phyloP scores from a whole-genome alignment of 2,329 filamentous ascomycete species.

The Verticillium alfalfae region DNA sequence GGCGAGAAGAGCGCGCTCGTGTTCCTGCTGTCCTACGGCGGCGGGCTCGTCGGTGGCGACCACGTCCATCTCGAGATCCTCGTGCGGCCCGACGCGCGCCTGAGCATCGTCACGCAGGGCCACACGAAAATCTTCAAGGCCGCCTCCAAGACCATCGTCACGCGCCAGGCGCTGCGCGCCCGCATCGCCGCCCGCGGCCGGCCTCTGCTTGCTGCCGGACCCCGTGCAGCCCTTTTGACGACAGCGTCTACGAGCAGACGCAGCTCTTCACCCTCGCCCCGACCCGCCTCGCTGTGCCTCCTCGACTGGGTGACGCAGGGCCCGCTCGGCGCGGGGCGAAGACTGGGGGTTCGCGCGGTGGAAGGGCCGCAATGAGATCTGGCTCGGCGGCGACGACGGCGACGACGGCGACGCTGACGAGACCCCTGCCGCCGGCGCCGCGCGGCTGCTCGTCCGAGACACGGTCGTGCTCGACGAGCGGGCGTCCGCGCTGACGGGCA shows the following conservation, averaged over 20 bases:
- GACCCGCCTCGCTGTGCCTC: slow-evolving; percentile 63
- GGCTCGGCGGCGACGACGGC: slow-evolving; percentile 31
- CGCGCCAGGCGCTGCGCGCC: slow-evolving; percentile 51
- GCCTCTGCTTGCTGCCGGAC: slow-evolving; percentile 72
- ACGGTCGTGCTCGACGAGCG: slow-evolving; percentile 66
- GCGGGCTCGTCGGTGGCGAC: slow-evolving; percentile 86
- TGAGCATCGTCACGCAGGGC: slow-evolving; percentile 66
- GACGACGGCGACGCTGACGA: slow-evolving; percentile 2
- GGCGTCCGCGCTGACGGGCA: slow-evolving; percentile 27
- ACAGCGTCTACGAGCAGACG: slow-evolving; percentile 76
- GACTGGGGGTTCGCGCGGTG: slow-evolving; percentile 80
- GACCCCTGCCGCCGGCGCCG: neutral
- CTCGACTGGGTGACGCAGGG: slow-evolving; percentile 95
- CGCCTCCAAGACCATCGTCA: slow-evolving; percentile 45
- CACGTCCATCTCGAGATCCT: slow-evolving; percentile 67
- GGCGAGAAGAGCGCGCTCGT: slow-evolving; percentile 67
- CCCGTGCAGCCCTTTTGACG: slow-evolving; percentile 89
- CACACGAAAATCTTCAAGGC: slow-evolving; percentile 97
- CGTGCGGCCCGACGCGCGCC: slow-evolving; percentile 57
- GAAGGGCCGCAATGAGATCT: slow-evolving; percentile 85
- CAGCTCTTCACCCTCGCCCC: slow-evolving; percentile 67
- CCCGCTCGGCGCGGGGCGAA: slow-evolving; percentile 74
- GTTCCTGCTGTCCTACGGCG: slow-evolving; percentile 90
- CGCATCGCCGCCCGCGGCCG: slow-evolving; percentile 44
- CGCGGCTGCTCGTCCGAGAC: slow-evolving; percentile 77